A percentile compares a stretch with the other conserved stretches of the same genome.
Conservation (phyloP, 306 rosid species). For the Hylodesmum podocarpum region DNA sequence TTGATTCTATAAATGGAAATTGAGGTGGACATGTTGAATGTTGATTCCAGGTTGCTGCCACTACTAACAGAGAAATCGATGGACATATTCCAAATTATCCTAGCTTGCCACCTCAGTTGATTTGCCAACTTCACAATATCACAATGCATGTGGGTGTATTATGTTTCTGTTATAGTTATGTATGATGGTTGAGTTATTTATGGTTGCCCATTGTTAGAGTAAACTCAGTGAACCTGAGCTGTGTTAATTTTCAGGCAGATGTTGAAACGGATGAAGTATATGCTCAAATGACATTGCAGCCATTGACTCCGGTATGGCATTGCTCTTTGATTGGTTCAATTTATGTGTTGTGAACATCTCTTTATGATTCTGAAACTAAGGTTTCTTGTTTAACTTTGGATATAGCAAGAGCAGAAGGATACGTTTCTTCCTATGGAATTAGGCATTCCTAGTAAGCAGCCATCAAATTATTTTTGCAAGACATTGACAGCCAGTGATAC, state of each 20-base stretch:
- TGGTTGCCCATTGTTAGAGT: background rate
- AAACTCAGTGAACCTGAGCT: conserved; percentile 24
- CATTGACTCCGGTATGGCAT: conserved; percentile 64
- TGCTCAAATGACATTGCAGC: conserved; percentile 94
- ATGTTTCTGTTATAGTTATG: background rate
- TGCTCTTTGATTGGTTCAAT: conserved; percentile 4
- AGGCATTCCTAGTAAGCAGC: conserved; percentile 91
- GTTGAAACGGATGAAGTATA: conserved; percentile 92
- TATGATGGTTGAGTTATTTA: background rate
- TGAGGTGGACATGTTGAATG: conserved; percentile 24
- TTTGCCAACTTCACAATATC: conserved; percentile 85
- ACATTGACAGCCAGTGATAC: conserved; percentile 93
- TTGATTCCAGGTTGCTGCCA: conserved; percentile 77
- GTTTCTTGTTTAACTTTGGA: background rate
- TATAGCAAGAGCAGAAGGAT: conserved; percentile 91
- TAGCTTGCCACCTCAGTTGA: conserved; percentile 79
- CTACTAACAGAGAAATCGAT: conserved; percentile 87
- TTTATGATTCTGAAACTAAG: conserved; percentile 13
- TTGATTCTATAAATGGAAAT: conserved; percentile 14
- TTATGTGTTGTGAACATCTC: background rate
- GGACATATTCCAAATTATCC: conserved; percentile 92
- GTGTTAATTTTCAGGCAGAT: conserved; percentile 77
- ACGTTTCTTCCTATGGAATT: conserved; percentile 93
- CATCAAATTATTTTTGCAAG: conserved; percentile 93
- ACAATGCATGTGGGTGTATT: conserved; percentile 89